Percentiles rank a stretch among this genome's conserved stretches.
phyloP scores from a whole-genome alignment of 441 rosid species.

The Jatropha podagrica region DNA sequence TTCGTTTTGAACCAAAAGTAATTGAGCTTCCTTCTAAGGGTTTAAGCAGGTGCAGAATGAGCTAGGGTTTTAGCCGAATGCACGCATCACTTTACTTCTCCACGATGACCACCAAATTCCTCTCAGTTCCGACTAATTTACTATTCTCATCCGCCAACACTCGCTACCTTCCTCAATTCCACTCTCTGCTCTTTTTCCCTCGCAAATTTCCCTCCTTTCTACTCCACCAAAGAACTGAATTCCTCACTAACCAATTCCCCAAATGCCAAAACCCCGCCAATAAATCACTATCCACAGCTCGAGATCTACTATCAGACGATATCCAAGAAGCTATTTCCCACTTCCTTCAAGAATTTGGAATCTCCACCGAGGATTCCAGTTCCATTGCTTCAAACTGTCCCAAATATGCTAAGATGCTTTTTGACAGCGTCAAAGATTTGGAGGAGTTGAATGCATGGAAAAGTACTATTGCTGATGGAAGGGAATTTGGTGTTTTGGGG shows the following conservation, averaged over 20 bases:
- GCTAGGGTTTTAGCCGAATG: not conserved
- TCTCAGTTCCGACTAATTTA: conserved; percentile 21
- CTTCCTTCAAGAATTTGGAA: conserved; percentile 52
- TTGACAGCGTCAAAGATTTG: conserved; percentile 63
- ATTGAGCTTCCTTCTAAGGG: too few relatives aligned
- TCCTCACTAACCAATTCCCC: conserved; percentile 1
- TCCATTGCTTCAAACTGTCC: conserved; percentile 54
- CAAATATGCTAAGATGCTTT: conserved; percentile 53
- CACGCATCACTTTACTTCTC: not conserved
- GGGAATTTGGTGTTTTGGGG: conserved; percentile 29
- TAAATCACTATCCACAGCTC: conserved; percentile 19
- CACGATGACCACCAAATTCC: conserved; percentile 27
- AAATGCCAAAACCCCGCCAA: conserved; percentile 23
- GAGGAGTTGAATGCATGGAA: conserved; percentile 69
- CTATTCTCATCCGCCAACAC: conserved; percentile 19
- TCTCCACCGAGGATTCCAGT: conserved; percentile 49
- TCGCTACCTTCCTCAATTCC: conserved; percentile 6
- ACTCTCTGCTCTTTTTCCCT: conserved; percentile 26
- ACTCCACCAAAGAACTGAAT: conserved; percentile 16
- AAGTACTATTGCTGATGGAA: conserved; percentile 28
- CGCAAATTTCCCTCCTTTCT: conserved; percentile 16
- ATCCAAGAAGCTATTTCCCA: conserved; percentile 50
- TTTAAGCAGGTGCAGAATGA: too few relatives aligned
- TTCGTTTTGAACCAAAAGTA: too few relatives aligned
- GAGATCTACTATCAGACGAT: conserved; percentile 23